Evolutionary conservation across 2,329 filamentous ascomycete species (phyloP).

Genomic region (Parastagonospora avenae): DNA sequence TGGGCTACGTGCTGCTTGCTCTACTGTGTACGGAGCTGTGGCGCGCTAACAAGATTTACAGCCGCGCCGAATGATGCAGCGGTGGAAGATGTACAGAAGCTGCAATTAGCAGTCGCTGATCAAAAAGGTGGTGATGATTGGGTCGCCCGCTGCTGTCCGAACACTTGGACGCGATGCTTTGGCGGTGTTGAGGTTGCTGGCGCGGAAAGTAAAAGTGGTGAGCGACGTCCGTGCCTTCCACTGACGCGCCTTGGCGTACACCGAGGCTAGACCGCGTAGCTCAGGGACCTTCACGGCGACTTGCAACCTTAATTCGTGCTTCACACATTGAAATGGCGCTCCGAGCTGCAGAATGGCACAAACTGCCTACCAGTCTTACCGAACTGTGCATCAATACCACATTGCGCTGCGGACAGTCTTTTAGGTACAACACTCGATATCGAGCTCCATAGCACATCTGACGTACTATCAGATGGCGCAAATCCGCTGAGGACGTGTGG

Average conservation of each 20-base stretch:
- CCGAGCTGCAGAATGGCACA: slow-evolving; percentile 79
- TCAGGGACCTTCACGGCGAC: slow-evolving; percentile 1
- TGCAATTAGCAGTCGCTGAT: slow-evolving; percentile 21
- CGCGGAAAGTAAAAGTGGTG: slow-evolving; percentile 17
- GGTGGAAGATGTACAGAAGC: slow-evolving; percentile 13
- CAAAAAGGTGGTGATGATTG: slow-evolving; percentile 10
- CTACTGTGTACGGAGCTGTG: slow-evolving; percentile 12
- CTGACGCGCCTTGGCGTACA: slow-evolving; percentile 21
- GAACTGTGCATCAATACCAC: slow-evolving; percentile 96
- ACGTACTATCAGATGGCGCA: slow-evolving; percentile 71
- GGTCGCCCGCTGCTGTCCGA: slow-evolving; percentile 13
- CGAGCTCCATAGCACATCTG: slow-evolving; percentile 57
- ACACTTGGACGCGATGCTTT: slow-evolving; percentile 23
- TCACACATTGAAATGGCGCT: slow-evolving; percentile 44
- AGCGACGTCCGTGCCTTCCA: slow-evolving; percentile 19
- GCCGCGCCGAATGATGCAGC: slow-evolving; percentile 11
- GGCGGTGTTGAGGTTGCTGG: slow-evolving; percentile 14
- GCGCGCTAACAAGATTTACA: slow-evolving; percentile 14
- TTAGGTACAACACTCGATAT: slow-evolving; percentile 57
- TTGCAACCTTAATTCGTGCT: background rate
- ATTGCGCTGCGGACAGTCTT: slow-evolving; percentile 92
- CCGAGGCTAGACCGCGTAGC: slow-evolving; percentile 5
- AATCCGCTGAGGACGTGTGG: slow-evolving; percentile 81
- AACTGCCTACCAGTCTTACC: slow-evolving; percentile 77
- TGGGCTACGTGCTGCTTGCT: slow-evolving; percentile 32